Conservation (phyloP, 345 rosid species). For the Boechera divaricarpa region DNA sequence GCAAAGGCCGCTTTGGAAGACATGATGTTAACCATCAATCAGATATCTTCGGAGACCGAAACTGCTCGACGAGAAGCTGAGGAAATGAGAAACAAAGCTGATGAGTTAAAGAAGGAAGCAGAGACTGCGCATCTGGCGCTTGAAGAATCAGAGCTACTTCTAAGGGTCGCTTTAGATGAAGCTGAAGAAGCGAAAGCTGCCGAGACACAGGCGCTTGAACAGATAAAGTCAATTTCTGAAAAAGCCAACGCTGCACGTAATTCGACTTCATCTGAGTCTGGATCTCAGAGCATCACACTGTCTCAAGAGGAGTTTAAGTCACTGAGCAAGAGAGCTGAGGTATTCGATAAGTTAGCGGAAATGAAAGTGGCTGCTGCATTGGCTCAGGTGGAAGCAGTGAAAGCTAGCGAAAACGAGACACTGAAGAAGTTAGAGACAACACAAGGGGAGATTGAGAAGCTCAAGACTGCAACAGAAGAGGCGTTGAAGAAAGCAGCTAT, state of each 20-base stretch:
- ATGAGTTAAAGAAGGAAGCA: slow-evolving; percentile 69
- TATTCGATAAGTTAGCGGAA: slow-evolving; percentile 74
- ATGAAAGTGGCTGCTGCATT: slow-evolving; percentile 95
- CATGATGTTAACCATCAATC: slow-evolving; percentile 75
- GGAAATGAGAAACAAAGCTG: slow-evolving; percentile 74
- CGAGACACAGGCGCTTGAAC: slow-evolving; percentile 72
- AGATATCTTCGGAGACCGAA: slow-evolving; percentile 73
- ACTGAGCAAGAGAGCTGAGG: slow-evolving; percentile 76
- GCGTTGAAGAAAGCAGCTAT: slow-evolving; percentile 87
- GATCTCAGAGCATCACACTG: slow-evolving; percentile 68
- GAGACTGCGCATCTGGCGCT: slow-evolving; percentile 61
- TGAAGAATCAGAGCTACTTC: slow-evolving; percentile 73
- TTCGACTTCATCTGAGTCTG: slow-evolving; percentile 78
- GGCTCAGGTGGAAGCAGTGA: slow-evolving; percentile 96
- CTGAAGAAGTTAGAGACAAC: slow-evolving; percentile 73
- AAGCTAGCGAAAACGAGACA: slow-evolving; percentile 90
- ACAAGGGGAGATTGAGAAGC: slow-evolving; percentile 76
- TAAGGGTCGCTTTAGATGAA: slow-evolving; percentile 79
- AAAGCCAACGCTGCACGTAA: slow-evolving; percentile 76
- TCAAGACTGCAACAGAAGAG: slow-evolving; percentile 67
- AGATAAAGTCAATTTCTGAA: slow-evolving; percentile 68
- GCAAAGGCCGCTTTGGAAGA: slow-evolving; percentile 74
- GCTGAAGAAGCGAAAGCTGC: slow-evolving; percentile 86
- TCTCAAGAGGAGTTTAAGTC: slow-evolving; percentile 84
- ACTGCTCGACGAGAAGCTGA: slow-evolving; percentile 69